These are phyloP conservation scores for Trametes meyenii DNA, from an alignment of 768 basidiomycete species.

Conservation along the genomic window DNA sequence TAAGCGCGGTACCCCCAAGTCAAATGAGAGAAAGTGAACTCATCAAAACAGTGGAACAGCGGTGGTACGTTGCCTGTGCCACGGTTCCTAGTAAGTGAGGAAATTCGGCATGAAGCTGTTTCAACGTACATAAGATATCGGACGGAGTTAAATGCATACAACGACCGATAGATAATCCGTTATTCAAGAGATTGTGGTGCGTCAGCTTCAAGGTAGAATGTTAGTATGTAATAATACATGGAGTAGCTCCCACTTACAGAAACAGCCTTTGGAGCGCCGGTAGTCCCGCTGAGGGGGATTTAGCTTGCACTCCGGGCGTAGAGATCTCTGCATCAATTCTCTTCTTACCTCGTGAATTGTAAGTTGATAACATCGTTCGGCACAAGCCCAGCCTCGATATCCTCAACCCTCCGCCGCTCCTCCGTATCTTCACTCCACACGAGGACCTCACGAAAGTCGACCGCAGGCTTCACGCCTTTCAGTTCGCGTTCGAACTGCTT, in stretches of 20 bases:
- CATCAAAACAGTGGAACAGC: conserved; percentile 88
- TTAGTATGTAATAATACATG: not conserved
- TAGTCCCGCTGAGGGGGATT: conserved; percentile 61
- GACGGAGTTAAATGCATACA: conserved; percentile 68
- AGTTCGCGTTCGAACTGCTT: conserved; percentile 43
- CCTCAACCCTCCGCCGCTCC: conserved; percentile 47
- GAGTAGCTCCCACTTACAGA: conserved; percentile 50
- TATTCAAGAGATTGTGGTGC: conserved; percentile 79
- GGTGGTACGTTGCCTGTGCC: conserved; percentile 77
- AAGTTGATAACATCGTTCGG: conserved; percentile 79
- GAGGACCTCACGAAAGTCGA: conserved; percentile 75
- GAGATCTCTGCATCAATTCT: not conserved
- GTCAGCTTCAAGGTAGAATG: conserved; percentile 53
- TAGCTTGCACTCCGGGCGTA: not conserved
- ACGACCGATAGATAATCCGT: conserved; percentile 67
- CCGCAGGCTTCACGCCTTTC: conserved; percentile 48
- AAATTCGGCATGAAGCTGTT: not conserved
- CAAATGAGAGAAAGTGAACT: conserved; percentile 41
- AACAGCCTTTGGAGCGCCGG: conserved; percentile 81
- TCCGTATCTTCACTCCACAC: conserved; percentile 62
- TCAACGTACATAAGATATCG: conserved; percentile 67
- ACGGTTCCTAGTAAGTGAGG: conserved; percentile 5
- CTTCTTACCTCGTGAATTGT: conserved; percentile 79
- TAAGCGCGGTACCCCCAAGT: not conserved
- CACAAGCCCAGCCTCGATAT: conserved; percentile 43